Base-by-base conservation (phyloP, 331 rosid species). In the Malus hybrid region DNA sequence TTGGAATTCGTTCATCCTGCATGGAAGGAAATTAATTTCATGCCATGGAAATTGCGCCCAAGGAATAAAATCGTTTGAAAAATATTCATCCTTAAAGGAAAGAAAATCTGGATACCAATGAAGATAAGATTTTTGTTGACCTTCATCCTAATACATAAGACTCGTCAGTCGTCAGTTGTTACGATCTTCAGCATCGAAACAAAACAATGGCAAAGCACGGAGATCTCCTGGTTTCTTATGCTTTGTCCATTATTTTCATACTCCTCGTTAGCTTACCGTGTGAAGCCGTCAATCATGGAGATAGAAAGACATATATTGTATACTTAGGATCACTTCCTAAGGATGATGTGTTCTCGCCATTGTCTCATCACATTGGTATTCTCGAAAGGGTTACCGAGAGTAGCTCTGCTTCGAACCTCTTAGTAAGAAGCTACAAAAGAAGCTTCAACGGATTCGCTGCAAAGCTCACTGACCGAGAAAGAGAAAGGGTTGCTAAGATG, bases 361-460 rank as follows among this genome's bases (percentile, higher is more conserved):
- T 73, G 31, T 76, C 77, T 73, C 72, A 73, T 77, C 87, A 83
- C 39, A 67, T 67, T 15, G 75, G 33, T 22, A 29, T 86, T 50
- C 59, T 83, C 28, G 75, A 83, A 29, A 74, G 76, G 69, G 70
- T 75, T 46, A 5, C 12, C 8, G 24, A 46, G 3, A 6, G 8
- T 3, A 20, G 3, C 29, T 31, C 76, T 12, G 55, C 54, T 31
- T 1, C 54, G 34, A 42, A 61, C 12, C 29, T 19, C 24, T 10
- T 78, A 6, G 32, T 83, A 15, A 62, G 39, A 34, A 83, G 87
- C 29, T 83, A 86, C 28, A 44, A 66, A 14, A 86, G 80, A 24
- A 80, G 87, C 24, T 78, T 83, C 69, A 86, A 80, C 63, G 87
- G 85, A 6, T 83, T 86, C 71, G 85, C 81, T n/a, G 85, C 80